phyloP scores from a whole-genome alignment of 345 rosid species.

The Hibiscus mutabilis region DNA sequence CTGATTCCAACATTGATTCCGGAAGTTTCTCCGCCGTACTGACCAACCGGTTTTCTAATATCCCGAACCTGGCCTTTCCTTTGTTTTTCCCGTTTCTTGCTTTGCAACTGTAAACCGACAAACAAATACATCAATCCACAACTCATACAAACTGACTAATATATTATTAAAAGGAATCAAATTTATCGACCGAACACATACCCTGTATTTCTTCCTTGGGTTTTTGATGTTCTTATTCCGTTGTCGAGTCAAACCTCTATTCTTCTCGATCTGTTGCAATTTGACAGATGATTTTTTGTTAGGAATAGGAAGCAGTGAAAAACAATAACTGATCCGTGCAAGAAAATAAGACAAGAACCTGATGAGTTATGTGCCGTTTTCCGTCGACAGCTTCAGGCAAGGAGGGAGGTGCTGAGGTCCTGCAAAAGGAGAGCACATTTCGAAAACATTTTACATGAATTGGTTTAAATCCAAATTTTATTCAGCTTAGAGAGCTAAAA shows the following conservation, averaged over 20 bases:
- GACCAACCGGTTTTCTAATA: conserved; percentile 40
- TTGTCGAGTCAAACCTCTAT: conserved; percentile 65
- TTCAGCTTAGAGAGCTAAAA: background rate
- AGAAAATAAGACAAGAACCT: conserved; percentile 31
- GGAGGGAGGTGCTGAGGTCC: conserved; percentile 20
- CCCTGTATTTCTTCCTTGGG: conserved; percentile 86
- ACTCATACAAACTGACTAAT: background rate
- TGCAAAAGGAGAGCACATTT: conserved; percentile 13
- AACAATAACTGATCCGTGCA: background rate
- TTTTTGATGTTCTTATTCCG: conserved; percentile 59
- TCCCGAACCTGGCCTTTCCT: conserved; percentile 58
- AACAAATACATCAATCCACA: background rate
- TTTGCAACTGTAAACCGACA: conserved; percentile 40
- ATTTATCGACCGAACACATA: conserved; percentile 2
- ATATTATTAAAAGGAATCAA: background rate
- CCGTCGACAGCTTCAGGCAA: conserved; percentile 2
- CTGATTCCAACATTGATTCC: conserved; percentile 68
- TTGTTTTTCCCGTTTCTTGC: conserved; percentile 29
- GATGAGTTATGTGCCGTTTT: conserved; percentile 40
- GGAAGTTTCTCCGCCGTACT: conserved; percentile 60
- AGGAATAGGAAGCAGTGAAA: background rate
- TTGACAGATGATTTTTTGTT: conserved; percentile 1
- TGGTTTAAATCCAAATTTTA: background rate
- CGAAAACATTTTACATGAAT: background rate
- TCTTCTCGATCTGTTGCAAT: conserved; percentile 43